Evolutionary conservation across 176 grass and related monocot genomes (phyloP), one percentile per base, ranked within the genome.

Genomic region (Eremochloa ophiuroides): DNA sequence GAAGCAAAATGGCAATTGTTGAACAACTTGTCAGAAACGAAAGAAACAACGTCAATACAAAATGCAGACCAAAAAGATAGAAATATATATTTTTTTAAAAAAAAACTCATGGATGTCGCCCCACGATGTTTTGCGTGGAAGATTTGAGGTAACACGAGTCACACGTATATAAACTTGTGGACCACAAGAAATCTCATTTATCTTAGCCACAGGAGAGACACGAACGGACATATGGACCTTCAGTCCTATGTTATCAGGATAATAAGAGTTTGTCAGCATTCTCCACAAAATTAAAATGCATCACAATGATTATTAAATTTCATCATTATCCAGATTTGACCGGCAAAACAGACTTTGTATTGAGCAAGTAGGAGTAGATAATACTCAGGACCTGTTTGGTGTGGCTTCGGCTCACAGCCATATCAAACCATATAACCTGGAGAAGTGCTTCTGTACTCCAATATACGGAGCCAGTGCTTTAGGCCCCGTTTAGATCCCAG

Each of bases 101-200:
- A 33, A 55, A 33, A 7, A 40, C 2, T 14, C 1, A 22, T 43
- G 23, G n/a, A 44, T 26, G 33, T 77, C 14, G 5, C n/a, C 38
- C 27, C 25, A 78, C 18, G 1, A 69, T 59, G 27, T 77, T 58
- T 68, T 35, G 3, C 38, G 4, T 15, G 12, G 13, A 37, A 66
- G 66, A 79, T 67, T 79, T 67, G 43, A 71, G 74, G 83, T 56
- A 39, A 51, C 53, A 63, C 23, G 4, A 10, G 15, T 27, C 28
- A 66, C 71, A 84, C 74, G 74, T n/a, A n/a, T 78, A 63, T 85
- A 48, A 63, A 51, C 30, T 46, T 72, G 7, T 72, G 66, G 66
- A 72, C 75, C 83, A 72, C 83, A 63, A n/a, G 30, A 62, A 22
- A 10, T 62, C 40, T 48, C 20, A 48, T 35, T 46, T 37, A 25